Percentiles rank a stretch among this genome's conserved stretches.
Evolutionary conservation across 352 stramenopile genomes (phyloP).

Genomic region (Pythium aphanidermatum): DNA sequence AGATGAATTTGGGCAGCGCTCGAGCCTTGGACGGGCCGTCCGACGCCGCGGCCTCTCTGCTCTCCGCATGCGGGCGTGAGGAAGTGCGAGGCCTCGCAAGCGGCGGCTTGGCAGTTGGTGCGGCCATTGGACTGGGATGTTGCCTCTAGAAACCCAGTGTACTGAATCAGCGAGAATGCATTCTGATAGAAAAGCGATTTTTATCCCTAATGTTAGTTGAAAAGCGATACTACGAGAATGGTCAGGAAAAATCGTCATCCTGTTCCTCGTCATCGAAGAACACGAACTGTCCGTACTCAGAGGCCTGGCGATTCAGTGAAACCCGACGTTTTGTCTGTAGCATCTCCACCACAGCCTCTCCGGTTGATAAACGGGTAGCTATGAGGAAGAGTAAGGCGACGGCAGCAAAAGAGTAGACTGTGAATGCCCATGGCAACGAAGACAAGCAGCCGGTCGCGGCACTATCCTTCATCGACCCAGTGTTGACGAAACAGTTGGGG

Average conservation of each 20-base stretch:
- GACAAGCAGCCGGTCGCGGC: constrained; percentile 30
- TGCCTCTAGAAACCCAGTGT: no score
- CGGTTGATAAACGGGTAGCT: constrained; percentile 25
- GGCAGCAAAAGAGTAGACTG: constrained; percentile 38
- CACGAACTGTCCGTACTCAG: constrained; percentile 71
- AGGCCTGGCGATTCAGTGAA: constrained; percentile 44
- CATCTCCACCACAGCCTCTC: constrained; percentile 26
- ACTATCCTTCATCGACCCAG: constrained; percentile 6
- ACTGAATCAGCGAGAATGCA: no score
- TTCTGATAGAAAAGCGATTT: no score
- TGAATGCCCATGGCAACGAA: constrained; percentile 60
- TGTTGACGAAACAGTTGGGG: constrained; percentile 31
- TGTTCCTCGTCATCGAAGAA: constrained; percentile 63
- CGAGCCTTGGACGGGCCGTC: not conserved
- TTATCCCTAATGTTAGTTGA: no score
- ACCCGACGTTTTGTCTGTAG: constrained; percentile 35
- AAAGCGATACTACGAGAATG: no score
- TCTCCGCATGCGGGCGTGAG: not conserved
- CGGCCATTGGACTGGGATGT: no score
- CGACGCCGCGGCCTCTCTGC: not conserved
- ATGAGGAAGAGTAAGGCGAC: constrained; percentile 28
- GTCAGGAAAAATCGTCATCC: constrained; percentile 15
- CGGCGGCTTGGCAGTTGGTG: no score
- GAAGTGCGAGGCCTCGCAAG: no score
- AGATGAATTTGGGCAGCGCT: constrained; percentile 5